A percentile compares a stretch with the other conserved stretches of the same genome.
These are phyloP conservation scores for Ustilaginoidea virens DNA, from an alignment of 2,329 filamentous ascomycete genomes.

Conservation along the genomic window DNA sequence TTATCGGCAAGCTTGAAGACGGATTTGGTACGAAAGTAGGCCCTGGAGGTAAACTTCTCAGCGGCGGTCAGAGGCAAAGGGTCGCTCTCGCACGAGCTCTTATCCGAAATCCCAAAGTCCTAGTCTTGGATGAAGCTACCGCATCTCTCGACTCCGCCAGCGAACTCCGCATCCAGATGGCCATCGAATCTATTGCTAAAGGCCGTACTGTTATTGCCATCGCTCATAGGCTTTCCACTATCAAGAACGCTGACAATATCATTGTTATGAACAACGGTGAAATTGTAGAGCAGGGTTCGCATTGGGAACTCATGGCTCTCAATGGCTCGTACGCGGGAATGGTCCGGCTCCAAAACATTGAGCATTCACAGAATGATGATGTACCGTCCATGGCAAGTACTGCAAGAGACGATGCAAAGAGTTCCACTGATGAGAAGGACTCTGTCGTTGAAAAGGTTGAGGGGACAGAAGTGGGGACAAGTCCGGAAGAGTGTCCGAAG, in stretches of 20 bases:
- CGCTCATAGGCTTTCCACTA: slow-evolving; percentile 46
- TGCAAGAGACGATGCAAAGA: slow-evolving; percentile 24
- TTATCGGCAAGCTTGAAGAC: not conserved
- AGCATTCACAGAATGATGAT: slow-evolving; percentile 15
- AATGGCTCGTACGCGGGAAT: slow-evolving; percentile 36
- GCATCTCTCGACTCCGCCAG: slow-evolving; percentile 3
- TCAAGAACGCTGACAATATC: slow-evolving; percentile 50
- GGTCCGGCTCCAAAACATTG: slow-evolving; percentile 27
- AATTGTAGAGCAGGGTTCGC: slow-evolving; percentile 48
- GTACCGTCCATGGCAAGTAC: slow-evolving; percentile 16
- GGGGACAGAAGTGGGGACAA: slow-evolving; percentile 24
- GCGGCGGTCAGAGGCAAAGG: slow-evolving; percentile 48
- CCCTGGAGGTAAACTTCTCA: slow-evolving; percentile 42
- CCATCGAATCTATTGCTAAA: slow-evolving; percentile 1
- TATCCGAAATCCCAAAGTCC: slow-evolving; percentile 21
- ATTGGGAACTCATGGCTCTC: slow-evolving; percentile 39
- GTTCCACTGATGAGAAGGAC: slow-evolving; percentile 16
- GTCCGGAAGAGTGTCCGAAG: slow-evolving; percentile 16
- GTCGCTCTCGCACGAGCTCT: slow-evolving; percentile 35
- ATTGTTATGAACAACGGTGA: slow-evolving; percentile 46
- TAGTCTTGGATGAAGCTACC: slow-evolving; percentile 43
- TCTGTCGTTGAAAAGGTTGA: slow-evolving; percentile 19
- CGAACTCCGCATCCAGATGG: slow-evolving; percentile 3
- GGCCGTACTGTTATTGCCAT: slow-evolving; percentile 38
- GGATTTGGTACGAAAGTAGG: slow-evolving; percentile 25